phyloP scores from a whole-genome alignment of 106 monocot genomes.

The Ottelia alismoides region DNA sequence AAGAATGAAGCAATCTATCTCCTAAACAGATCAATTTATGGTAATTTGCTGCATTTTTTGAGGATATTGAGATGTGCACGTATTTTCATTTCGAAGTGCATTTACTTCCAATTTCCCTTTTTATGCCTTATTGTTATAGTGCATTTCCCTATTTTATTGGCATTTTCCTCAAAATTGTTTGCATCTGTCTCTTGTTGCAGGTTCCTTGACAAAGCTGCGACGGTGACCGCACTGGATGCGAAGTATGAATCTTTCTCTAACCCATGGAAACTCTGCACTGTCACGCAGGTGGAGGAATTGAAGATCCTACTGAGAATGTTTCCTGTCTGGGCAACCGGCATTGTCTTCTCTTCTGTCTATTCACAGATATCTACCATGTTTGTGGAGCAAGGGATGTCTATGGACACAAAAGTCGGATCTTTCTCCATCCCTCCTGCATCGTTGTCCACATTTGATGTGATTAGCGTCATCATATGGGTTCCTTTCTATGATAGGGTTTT shows the following conservation, averaged over 20 bases:
- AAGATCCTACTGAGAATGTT: slow-evolving; percentile 23
- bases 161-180: too few species aligned
- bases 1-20: too few species aligned
- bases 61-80: too few species aligned
- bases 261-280: slow-evolving; percentile 22
- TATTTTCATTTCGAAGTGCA: too few species aligned
- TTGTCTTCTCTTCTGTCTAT: slow-evolving; percentile 22
- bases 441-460: slow-evolving; percentile 20
- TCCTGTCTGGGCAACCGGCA: slow-evolving; percentile 28
- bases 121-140: too few species aligned
- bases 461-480: slow-evolving; percentile 29
- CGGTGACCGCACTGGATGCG: background rate
- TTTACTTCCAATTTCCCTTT: too few species aligned
- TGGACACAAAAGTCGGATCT: slow-evolving; percentile 13
- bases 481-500: slow-evolving; percentile 17
- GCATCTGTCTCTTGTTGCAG: slow-evolving; percentile 3
- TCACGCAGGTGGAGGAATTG: slow-evolving; percentile 27
- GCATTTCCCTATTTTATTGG: too few species aligned
- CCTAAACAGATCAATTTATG: too few species aligned
- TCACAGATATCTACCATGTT: slow-evolving; percentile 32
- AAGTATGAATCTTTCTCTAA: slow-evolving; percentile 6
- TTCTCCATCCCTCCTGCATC: slow-evolving; percentile 26
- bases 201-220: slow-evolving; percentile 29
- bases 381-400: slow-evolving; percentile 26
- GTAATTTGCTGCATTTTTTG: too few species aligned